Conservation (phyloP, 1,284 basidiomycete genomes). For the Thelephora terrestris region DNA sequence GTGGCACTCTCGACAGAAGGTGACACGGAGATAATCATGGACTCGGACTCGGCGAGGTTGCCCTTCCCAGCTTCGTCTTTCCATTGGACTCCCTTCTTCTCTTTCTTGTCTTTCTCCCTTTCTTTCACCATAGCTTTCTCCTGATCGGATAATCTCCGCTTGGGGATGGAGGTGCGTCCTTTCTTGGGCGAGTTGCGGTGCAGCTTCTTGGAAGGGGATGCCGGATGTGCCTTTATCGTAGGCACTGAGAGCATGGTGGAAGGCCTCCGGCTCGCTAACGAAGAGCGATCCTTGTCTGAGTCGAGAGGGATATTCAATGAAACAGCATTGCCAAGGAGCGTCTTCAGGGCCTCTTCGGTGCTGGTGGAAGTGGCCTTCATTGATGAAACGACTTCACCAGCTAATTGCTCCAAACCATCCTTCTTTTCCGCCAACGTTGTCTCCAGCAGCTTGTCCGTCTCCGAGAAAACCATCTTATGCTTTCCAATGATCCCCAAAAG, state of each 20-base stretch:
- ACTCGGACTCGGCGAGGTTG: slow-evolving; percentile 50
- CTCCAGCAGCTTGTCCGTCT: slow-evolving; percentile 49
- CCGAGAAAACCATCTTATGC: slow-evolving; percentile 63
- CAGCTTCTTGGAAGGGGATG: slow-evolving; percentile 24
- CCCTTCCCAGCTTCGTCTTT: slow-evolving; percentile 82
- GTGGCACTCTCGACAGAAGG: slow-evolving; percentile 20
- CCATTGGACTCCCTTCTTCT: slow-evolving; percentile 84
- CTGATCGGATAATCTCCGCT: too few species aligned
- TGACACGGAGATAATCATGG: slow-evolving; percentile 15
- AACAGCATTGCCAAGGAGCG: slow-evolving; percentile 54
- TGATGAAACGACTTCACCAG: slow-evolving; percentile 37
- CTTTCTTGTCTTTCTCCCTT: slow-evolving; percentile 41
- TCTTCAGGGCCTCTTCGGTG: slow-evolving; percentile 58
- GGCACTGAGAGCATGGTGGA: background rate
- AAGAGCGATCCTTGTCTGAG: slow-evolving; percentile 1
- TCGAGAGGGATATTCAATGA: slow-evolving; percentile 36
- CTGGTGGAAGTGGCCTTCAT: slow-evolving; percentile 48
- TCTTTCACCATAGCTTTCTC: slow-evolving; percentile 33
- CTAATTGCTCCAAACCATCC: slow-evolving; percentile 29
- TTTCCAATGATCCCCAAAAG: slow-evolving; percentile 74
- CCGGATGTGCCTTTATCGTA: slow-evolving; percentile 15
- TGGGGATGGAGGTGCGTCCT: slow-evolving; percentile 23
- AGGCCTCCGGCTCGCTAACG: background rate
- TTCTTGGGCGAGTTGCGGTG: slow-evolving; percentile 53
- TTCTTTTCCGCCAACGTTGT: slow-evolving; percentile 33